Evolutionary conservation across 495 filamentous ascomycete genomes (phyloP), one percentile per base, ranked within the genome.

Genomic region (Tuber melanosporum): DNA sequence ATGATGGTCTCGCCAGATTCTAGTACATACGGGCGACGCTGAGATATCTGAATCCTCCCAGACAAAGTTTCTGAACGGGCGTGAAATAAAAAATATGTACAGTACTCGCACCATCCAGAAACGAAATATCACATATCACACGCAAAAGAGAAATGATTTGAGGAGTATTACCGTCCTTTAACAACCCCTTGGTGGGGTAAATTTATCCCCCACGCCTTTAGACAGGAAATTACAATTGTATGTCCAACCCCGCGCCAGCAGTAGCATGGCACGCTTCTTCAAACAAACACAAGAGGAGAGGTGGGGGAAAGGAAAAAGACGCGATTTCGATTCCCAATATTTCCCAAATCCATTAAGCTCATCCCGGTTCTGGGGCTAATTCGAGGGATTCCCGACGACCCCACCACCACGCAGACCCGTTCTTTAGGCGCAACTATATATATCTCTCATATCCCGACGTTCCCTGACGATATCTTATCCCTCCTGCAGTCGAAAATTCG

Each of bases 41-140:
- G 74, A 88, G 70, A 73, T 87, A 87, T 22, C 85, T 81, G 71
- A 87, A 88, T 2, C 73, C 86, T 41, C 86, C 87, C 15, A 86
- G 3, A 17, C 45, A 47, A 47, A 19, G 15, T 0, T 47, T 47
- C 45, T 47, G 3, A 1, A 0, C 4, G 3, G 4, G 15, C 15
- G 45, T 46, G 45, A 20, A 47, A 47, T 47, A 17, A 6, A 19
- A 15, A 14, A 19, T 47, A 19, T 47, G 32, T 32, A 47, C 4
- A 5, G 39, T 5, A 41, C 17, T 5, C 17, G 45, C 19, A 5
- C 45, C 45, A 72, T 9, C 15, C 42, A 22, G 74, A 87, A 86
- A 84, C 84, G 86, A 8, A 87, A 79, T 0, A 52, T n/a, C 3
- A 12, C 49, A n/a, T 22, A 22, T 52, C 5, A 7, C 6, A n/a